These are phyloP conservation scores for Ceratocystis diversiconidia DNA, from an alignment of 2,329 filamentous ascomycete genomes.

Conservation along the genomic window DNA sequence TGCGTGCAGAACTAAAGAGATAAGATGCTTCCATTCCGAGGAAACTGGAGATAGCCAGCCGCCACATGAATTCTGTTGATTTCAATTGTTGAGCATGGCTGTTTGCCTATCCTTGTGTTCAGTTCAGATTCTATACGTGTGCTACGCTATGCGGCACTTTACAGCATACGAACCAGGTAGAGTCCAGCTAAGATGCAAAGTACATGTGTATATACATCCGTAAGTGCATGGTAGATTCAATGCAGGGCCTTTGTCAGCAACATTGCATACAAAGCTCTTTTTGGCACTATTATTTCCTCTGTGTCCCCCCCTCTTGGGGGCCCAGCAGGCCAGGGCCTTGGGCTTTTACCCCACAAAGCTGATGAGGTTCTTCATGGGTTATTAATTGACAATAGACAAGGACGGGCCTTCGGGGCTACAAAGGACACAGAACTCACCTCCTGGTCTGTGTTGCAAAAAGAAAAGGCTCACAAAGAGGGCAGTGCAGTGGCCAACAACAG, in stretches of 20 bases:
- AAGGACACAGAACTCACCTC: background rate
- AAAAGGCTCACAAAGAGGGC: background rate
- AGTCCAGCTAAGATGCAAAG: too few relatives aligned
- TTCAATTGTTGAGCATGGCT: background rate
- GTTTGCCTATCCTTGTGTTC: too few relatives aligned
- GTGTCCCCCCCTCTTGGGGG: background rate
- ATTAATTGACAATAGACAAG: background rate
- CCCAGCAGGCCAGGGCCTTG: background rate
- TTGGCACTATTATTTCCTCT: background rate
- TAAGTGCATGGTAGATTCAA: too few relatives aligned
- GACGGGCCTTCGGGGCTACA: background rate
- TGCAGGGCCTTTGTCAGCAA: background rate
- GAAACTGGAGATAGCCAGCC: background rate
- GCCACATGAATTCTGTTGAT: background rate
- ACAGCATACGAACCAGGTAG: too few relatives aligned
- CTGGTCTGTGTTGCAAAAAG: background rate
- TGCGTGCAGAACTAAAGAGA: background rate
- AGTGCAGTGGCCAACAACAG: slow-evolving; percentile 5
- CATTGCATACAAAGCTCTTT: background rate
- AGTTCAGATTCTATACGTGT: too few relatives aligned
- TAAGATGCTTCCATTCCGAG: background rate
- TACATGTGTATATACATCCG: too few relatives aligned
- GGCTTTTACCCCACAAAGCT: background rate
- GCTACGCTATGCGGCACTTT: too few relatives aligned
- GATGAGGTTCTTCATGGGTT: background rate